phyloP scores from a whole-genome alignment of 2,329 filamentous ascomycete genomes.

The Penicillium sp. region DNA sequence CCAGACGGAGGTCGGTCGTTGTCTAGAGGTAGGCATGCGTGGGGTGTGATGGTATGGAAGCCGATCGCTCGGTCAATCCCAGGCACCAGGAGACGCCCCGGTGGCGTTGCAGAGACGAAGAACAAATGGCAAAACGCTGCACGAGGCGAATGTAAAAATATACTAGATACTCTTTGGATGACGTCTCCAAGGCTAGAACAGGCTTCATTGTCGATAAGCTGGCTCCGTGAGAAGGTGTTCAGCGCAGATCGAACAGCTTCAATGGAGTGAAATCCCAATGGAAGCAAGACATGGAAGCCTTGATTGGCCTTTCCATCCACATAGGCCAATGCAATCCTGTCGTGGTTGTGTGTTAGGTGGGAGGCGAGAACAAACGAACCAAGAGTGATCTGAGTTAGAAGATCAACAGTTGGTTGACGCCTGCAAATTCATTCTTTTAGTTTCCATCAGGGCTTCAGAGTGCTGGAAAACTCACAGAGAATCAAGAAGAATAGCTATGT shows the following conservation, averaged over 20 bases:
- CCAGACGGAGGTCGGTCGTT: slow-evolving; percentile 17
- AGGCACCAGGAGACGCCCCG: slow-evolving; percentile 20
- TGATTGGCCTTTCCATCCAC: slow-evolving; percentile 18
- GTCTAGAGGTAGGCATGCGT: slow-evolving; percentile 20
- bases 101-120: slow-evolving; percentile 28
- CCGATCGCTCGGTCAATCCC: slow-evolving; percentile 27
- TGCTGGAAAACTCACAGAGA: slow-evolving; percentile 29
- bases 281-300: slow-evolving; percentile 27
- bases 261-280: slow-evolving; percentile 24
- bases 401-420: slow-evolving; percentile 13
- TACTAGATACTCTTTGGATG: slow-evolving; percentile 24
- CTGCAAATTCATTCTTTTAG: slow-evolving; percentile 4
- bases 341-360: slow-evolving; percentile 21
- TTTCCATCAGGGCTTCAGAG: not conserved
- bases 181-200: slow-evolving; percentile 14
- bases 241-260: slow-evolving; percentile 21
- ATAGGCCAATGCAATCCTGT: slow-evolving; percentile 29
- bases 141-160: slow-evolving; percentile 25
- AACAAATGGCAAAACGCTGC: slow-evolving; percentile 35
- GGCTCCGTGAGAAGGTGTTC: slow-evolving; percentile 18
- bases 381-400: slow-evolving; percentile 22
- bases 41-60: slow-evolving; percentile 36
- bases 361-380: slow-evolving; percentile 26
- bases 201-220: slow-evolving; percentile 7
- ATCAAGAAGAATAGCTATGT: slow-evolving; percentile 38